Evolutionary conservation across 148 eudicot species (phyloP), one percentile per base, ranked within the genome.

Genomic region (Vaccinium macrocarpon): DNA sequence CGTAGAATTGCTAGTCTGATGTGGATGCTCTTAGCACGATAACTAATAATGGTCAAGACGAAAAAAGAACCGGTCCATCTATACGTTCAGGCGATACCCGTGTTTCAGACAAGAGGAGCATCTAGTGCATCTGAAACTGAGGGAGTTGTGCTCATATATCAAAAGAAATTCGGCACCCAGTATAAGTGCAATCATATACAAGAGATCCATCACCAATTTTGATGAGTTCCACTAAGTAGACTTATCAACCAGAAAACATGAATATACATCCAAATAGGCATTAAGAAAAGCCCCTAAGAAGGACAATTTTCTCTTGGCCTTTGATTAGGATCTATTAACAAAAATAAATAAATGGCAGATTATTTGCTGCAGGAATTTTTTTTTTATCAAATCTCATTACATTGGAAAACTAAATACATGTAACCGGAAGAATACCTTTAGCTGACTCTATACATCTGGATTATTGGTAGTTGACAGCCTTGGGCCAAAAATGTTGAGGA

Each of bases 261-360:
- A 51, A 35, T 35, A 12, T 6, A 79, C 82, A 18, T 51, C 8
- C 56, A 68, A 70, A 64, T 18, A 46, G 25, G 27, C 55, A 64
- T 62, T 62, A 62, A 10, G 48, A 25, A 71, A 64, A 7, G 8
- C 46, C 13, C 51, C 49, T 68, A 50, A 51, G 11, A 6, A 53
- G 32, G 35, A n/a, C 35, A 55, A 71, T 6, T 49, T 50, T 51
- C 25, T 66, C 13, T 70, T 82, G 62, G 27, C 84, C 53, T 11
- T 50, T 38, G 12, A 19, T 59, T 27, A 52, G 19, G n/a, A 21
- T 52, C 25, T 32, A 32, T 82, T 38, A 38, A 53, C 50, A 59
- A 32, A 80, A 73, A 72, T 53, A 29, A 82, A 72, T 27, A 73
- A 82, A 82, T 42, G 76, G 52, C 38, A 82, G 35, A 29, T 70